Conservation (phyloP, 257 asterid species). For the Nicotiana otophora region DNA sequence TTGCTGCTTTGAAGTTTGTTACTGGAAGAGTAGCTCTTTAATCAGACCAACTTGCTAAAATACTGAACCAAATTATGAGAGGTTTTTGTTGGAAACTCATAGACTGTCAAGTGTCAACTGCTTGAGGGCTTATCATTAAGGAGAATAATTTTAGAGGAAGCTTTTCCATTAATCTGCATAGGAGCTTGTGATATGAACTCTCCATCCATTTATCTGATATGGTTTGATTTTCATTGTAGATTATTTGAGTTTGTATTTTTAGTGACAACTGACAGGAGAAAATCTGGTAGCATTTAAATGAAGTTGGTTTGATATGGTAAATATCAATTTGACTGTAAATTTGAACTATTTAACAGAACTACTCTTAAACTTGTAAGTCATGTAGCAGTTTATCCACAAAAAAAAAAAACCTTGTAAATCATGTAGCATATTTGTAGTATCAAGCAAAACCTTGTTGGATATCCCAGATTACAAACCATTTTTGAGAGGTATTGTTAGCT, state of each 20-base stretch:
- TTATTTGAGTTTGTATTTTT: not conserved
- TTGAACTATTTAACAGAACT: not conserved
- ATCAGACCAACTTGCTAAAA: not conserved
- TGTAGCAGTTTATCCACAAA: no score
- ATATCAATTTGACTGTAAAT: not conserved
- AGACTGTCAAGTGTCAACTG: not conserved
- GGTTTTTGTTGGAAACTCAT: not conserved
- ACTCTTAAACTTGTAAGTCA: not conserved
- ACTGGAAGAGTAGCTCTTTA: not conserved
- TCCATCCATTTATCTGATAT: not conserved
- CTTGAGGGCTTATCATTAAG: not conserved
- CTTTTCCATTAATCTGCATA: no score
- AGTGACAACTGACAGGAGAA: not conserved
- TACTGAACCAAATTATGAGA: not conserved
- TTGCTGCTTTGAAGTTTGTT: not conserved
- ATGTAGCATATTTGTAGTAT: not conserved
- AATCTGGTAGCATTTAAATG: not conserved
- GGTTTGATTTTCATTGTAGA: not conserved
- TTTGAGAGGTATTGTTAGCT: not conserved
- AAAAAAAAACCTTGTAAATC: not conserved
- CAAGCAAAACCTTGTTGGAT: not conserved
- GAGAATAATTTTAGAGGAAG: no score
- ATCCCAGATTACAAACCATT: not conserved
- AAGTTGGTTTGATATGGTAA: not conserved
- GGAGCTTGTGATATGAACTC: not conserved